phyloP scores from a whole-genome alignment of 2,329 filamentous ascomycete genomes.

The Trichoderma hamatum region DNA sequence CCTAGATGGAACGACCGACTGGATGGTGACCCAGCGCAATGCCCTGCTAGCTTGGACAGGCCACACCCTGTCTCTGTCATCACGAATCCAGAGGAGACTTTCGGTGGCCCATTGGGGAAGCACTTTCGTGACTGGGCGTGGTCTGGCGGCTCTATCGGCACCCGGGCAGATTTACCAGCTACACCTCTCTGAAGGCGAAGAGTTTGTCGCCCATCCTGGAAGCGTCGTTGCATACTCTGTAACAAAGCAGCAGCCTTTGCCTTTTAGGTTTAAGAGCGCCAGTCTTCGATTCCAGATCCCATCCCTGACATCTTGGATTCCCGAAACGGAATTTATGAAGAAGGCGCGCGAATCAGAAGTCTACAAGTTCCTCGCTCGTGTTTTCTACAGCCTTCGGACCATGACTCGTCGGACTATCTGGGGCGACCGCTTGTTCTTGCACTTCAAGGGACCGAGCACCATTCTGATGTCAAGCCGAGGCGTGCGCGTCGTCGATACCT shows the following conservation, averaged over 20 bases:
- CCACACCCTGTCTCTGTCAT: constrained; percentile 76
- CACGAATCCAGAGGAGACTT: constrained; percentile 73
- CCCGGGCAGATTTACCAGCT: constrained; percentile 90
- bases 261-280: constrained; percentile 83
- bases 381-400: constrained; percentile 72
- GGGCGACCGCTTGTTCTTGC: constrained; percentile 90
- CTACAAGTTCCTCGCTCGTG: constrained; percentile 70
- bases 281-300: constrained; percentile 80
- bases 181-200: constrained; percentile 77
- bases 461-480: constrained; percentile 89
- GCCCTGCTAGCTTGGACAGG: constrained; percentile 97
- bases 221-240: constrained; percentile 91
- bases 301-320: constrained; percentile 64
- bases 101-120: constrained; percentile 89
- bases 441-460: constrained; percentile 84
- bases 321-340: constrained; percentile 72
- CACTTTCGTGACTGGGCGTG: constrained; percentile 84
- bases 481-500: constrained; percentile 73
- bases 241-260: constrained; percentile 70
- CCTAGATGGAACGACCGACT: constrained; percentile 91
- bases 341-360: constrained; percentile 70
- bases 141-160: constrained; percentile 80
- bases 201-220: constrained; percentile 87
- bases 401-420: constrained; percentile 81
- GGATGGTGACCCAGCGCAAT: constrained; percentile 86